Evolutionary conservation across 1,284 basidiomycete species (phyloP), one percentile per base, ranked within the genome.

Genomic region (Malassezia slooffiae): DNA sequence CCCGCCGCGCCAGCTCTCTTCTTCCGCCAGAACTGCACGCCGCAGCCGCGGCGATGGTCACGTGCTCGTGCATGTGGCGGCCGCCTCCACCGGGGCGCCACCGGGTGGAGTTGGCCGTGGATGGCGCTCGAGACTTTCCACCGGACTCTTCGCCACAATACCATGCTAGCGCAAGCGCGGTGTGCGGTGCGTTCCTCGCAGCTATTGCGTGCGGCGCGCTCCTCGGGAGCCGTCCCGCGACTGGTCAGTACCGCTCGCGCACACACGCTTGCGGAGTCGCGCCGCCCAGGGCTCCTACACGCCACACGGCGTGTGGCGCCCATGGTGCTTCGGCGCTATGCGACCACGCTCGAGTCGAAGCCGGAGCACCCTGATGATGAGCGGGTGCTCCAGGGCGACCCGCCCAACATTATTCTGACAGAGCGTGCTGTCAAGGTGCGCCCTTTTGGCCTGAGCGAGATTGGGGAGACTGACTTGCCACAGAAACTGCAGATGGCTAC

Each of bases 341-440:
- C 51, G 0, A 33, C 52, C 3, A 57, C 52, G 4, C 32, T 57
- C 3, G 4, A 47, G 0, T 40, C 44, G 29, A 57, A 57, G 34
- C 62, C 62, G 2, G 55, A 56, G 3, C 34, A 51, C n/a, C 62
- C 62, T 8, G 62, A 66, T 20, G 62, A 63, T 28, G 54, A 58
- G 19, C 49, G 53, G 24, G 57, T 63, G 0, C 51, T 48, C 23
- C 40, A 55, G 15, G 54, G 56, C 13, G 58, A 50, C 21, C 45
- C 55, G 13, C 59, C 60, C 3, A 51, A 46, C 20, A 51, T 66
- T 31, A 47, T 55, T 27, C 39, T 64, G 31, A 62, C 61, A 13
- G 57, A 63, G 15, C 55, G 59, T 6, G 64, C 64, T n/a, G 45
- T 63, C n/a, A 34, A 45, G 19, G 47, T 49, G 28, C 16, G n/a